phyloP scores from a whole-genome alignment of 495 filamentous ascomycete genomes.

The Evansstolkia leycettana region DNA sequence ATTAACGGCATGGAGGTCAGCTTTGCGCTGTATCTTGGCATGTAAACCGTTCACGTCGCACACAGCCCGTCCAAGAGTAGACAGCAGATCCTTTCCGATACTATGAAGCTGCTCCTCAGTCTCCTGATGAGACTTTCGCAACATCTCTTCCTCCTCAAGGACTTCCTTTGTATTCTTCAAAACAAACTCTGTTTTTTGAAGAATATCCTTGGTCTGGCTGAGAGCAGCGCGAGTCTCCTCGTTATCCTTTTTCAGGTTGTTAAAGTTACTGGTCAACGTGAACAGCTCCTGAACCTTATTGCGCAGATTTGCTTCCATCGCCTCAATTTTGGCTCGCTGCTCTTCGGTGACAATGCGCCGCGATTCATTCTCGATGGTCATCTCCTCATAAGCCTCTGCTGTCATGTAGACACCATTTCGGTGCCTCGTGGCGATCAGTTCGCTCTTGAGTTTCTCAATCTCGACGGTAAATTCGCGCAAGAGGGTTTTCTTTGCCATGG shows the following conservation, averaged over 20 bases:
- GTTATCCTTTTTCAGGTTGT: constrained; percentile 72
- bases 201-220: constrained; percentile 62
- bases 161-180: constrained; percentile 61
- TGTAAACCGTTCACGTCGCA: constrained; percentile 68
- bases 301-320: constrained; percentile 75
- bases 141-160: constrained; percentile 64
- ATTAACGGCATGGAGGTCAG: constrained; percentile 69
- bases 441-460: constrained; percentile 86
- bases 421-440: constrained; percentile 84
- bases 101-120: constrained; percentile 66
- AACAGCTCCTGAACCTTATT: constrained; percentile 91
- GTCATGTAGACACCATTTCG: constrained; percentile 91
- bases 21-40: constrained; percentile 70
- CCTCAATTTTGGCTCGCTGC: constrained; percentile 81
- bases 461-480: constrained; percentile 84
- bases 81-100: constrained; percentile 63
- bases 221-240: constrained; percentile 59
- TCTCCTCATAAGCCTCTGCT: constrained; percentile 70
- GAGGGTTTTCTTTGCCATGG: constrained; percentile 82
- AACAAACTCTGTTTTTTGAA: constrained; percentile 78
- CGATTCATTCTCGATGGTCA: constrained; percentile 83
- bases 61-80: constrained; percentile 62
- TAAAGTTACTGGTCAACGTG: constrained; percentile 70
- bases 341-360: constrained; percentile 87
- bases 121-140: constrained; percentile 73